Percentiles rank a stretch among this genome's conserved stretches.
phyloP scores from a whole-genome alignment of 1,284 basidiomycete species.

The Tremellales sp. region DNA sequence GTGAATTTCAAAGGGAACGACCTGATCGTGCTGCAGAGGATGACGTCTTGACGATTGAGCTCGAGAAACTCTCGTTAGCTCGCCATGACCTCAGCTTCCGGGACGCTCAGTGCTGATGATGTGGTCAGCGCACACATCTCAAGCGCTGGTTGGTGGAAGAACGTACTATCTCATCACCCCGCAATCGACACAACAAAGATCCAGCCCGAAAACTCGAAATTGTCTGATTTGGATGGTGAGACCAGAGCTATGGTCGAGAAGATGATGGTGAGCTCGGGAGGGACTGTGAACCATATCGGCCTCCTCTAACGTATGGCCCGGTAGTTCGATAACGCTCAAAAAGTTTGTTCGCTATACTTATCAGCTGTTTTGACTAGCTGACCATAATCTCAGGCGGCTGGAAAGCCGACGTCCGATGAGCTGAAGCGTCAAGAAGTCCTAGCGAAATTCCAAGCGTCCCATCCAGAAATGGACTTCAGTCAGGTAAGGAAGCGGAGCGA shows the following conservation, averaged over 20 bases:
- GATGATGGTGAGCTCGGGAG: constrained; percentile 84
- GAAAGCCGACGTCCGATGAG: constrained; percentile 88
- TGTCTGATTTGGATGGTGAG: constrained; percentile 82
- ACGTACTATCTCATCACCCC: constrained; percentile 89
- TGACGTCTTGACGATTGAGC: constrained; percentile 41
- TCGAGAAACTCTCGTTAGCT: constrained; percentile 47
- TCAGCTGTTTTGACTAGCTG: neutral
- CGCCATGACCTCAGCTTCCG: constrained; percentile 5
- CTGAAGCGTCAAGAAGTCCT: constrained; percentile 84
- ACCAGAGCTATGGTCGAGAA: constrained; percentile 96
- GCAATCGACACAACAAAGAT: constrained; percentile 98
- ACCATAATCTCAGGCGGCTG: constrained; percentile 75
- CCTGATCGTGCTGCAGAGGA: constrained; percentile 27
- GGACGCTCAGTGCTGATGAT: neutral
- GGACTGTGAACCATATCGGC: neutral
- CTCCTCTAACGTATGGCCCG: constrained; percentile 1
- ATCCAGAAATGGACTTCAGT: constrained; percentile 92
- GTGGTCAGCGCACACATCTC: constrained; percentile 32
- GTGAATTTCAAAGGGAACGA: neutral
- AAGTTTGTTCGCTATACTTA: constrained; percentile 55
- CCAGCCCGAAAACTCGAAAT: constrained; percentile 88
- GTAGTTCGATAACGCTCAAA: constrained; percentile 96
- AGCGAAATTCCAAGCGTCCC: constrained; percentile 80
- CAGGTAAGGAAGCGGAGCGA: constrained; percentile 57
- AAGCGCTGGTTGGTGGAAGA: constrained; percentile 86